These are phyloP conservation scores for Geotrichum candidum DNA, from an alignment of 1,139 yeast genomes.

Conservation along the genomic window DNA sequence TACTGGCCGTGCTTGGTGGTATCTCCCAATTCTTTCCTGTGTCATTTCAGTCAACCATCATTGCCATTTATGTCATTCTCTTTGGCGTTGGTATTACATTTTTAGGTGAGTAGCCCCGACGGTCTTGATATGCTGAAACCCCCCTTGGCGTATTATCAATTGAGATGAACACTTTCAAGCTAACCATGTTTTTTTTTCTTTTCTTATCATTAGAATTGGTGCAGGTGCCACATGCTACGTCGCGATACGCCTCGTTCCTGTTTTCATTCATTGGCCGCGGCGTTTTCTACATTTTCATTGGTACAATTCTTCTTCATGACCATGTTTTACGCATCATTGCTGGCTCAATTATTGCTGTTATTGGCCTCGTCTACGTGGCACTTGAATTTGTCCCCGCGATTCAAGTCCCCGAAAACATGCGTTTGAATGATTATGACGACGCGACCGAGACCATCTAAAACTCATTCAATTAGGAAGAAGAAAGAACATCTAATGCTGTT, in stretches of 20 bases:
- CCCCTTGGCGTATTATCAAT: background rate
- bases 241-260: constrained; percentile 69
- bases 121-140: too few relatives aligned
- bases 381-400: constrained; percentile 68
- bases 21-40: constrained; percentile 55
- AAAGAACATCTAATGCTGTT: constrained; percentile 27
- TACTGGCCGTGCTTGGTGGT: constrained; percentile 50
- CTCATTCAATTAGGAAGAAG: constrained; percentile 24
- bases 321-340: constrained; percentile 51
- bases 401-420: constrained; percentile 70
- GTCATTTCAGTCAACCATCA: constrained; percentile 39
- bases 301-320: constrained; percentile 56
- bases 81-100: constrained; percentile 53
- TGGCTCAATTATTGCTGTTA: constrained; percentile 48
- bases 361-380: constrained; percentile 54
- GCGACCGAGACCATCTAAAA: constrained; percentile 9
- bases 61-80: constrained; percentile 50
- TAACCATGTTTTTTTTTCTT: background rate
- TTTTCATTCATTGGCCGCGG: constrained; percentile 86
- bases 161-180: background rate
- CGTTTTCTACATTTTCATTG: constrained; percentile 60
- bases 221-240: constrained; percentile 50
- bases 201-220: constrained; percentile 33
- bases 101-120: constrained; percentile 40
- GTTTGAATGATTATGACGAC: constrained; percentile 22